phyloP scores from a whole-genome alignment of 192 early-diverging fungal species.

The Coemansia aciculifera region DNA sequence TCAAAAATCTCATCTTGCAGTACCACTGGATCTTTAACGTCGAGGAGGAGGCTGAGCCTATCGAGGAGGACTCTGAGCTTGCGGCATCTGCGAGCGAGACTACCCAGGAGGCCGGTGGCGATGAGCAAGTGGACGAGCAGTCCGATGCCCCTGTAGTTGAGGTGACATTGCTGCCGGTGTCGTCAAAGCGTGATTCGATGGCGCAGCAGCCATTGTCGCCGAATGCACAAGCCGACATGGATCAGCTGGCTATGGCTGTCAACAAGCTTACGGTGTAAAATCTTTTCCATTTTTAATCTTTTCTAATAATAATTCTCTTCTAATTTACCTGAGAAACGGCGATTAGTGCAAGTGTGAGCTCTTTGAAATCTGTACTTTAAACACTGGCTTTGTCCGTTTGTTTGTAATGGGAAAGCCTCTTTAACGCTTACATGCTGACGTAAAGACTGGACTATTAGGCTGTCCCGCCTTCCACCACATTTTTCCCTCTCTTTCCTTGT shows the following conservation, averaged over 20 bases:
- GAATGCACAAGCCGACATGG: constrained; percentile 37
- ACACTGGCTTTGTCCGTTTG: too few relatives aligned
- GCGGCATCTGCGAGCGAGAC: not conserved
- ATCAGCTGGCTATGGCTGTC: constrained; percentile 34
- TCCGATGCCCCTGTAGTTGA: not conserved
- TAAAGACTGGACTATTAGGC: too few relatives aligned
- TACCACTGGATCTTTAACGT: constrained; percentile 79
- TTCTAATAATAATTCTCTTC: not conserved
- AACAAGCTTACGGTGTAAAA: constrained; percentile 38
- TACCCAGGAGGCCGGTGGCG: not conserved
- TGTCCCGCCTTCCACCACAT: too few relatives aligned
- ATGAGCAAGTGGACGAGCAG: not conserved
- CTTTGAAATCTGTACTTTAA: too few relatives aligned
- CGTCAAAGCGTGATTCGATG: constrained; percentile 26
- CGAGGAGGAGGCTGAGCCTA: constrained; percentile 61
- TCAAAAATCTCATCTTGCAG: constrained; percentile 71
- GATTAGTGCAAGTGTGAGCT: too few relatives aligned
- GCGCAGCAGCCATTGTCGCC: constrained; percentile 24
- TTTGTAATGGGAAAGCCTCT: too few relatives aligned
- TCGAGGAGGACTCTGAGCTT: constrained; percentile 30
- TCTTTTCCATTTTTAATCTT: not conserved
- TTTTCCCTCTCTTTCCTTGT: too few relatives aligned
- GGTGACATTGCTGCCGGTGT: not conserved
- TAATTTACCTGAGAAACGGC: not conserved
- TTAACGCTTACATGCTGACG: too few relatives aligned